Evolutionary conservation across 768 basidiomycete species (phyloP).

Genomic region (Xerocomellus amylosporus): DNA sequence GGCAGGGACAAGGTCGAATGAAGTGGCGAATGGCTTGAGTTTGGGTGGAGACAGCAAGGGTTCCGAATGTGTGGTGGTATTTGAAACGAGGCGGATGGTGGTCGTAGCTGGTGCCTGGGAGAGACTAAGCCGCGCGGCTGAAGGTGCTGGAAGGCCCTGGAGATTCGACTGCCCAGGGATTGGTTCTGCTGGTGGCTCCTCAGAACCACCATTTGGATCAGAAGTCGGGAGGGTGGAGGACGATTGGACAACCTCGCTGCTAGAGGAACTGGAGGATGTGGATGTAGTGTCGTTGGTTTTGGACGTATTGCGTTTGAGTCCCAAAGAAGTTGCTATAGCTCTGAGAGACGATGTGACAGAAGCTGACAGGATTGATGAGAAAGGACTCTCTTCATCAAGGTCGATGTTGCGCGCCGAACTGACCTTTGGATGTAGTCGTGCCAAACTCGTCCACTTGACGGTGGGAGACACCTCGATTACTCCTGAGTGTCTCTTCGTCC

Average conservation of each 20-base stretch:
- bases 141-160: constrained; percentile 59
- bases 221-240: constrained; percentile 32
- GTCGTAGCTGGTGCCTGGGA: constrained; percentile 46
- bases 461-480: constrained; percentile 42
- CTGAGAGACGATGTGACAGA: constrained; percentile 73
- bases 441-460: constrained; percentile 67
- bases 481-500: constrained; percentile 46
- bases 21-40: constrained; percentile 62
- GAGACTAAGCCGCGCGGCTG: constrained; percentile 58
- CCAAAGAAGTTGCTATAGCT: constrained; percentile 72
- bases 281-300: constrained; percentile 17
- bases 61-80: constrained; percentile 20
- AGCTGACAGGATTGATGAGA: constrained; percentile 34
- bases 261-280: constrained; percentile 32
- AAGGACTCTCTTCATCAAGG: background rate
- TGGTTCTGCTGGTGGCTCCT: constrained; percentile 38
- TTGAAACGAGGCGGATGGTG: constrained; percentile 47
- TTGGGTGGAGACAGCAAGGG: constrained; percentile 50
- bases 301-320: constrained; percentile 52
- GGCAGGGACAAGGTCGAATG: constrained; percentile 63
- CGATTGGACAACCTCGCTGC: constrained; percentile 15
- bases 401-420: constrained; percentile 17
- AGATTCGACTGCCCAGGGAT: constrained; percentile 59
- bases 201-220: constrained; percentile 16
- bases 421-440: constrained; percentile 62